Evolutionary conservation across 768 basidiomycete species (phyloP).

Genomic region (Hygrophorus pudorinus): DNA sequence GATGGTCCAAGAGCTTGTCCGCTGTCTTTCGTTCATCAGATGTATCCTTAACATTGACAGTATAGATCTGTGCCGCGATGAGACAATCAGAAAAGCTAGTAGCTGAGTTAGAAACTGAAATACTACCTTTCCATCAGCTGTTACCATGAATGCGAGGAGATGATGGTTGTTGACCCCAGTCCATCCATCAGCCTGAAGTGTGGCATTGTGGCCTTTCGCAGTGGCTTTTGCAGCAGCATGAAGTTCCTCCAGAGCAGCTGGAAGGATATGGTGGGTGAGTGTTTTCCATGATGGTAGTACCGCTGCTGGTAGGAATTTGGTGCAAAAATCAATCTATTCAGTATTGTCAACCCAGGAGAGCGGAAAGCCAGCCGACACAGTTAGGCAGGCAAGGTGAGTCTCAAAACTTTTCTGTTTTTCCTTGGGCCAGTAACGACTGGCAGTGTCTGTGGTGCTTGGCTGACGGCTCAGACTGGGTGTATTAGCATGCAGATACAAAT

Average conservation of each 20-base stretch:
- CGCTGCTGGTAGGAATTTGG: constrained; percentile 22
- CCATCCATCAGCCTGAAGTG: constrained; percentile 19
- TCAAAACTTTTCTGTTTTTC: constrained; percentile 16
- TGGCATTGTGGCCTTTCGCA: constrained; percentile 6
- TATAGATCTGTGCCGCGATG: constrained; percentile 9
- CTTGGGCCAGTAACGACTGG: neutral
- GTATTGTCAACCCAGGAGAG: constrained; percentile 29
- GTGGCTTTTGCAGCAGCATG: neutral
- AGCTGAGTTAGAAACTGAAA: neutral
- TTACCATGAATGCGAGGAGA: constrained; percentile 24
- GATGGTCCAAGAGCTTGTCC: constrained; percentile 12
- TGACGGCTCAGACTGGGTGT: too few relatives aligned
- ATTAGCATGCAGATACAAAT: neutral
- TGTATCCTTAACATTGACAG: constrained; percentile 15
- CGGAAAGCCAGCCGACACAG: constrained; percentile 23
- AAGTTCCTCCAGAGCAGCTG: constrained; percentile 5
- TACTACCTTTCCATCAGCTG: constrained; percentile 8
- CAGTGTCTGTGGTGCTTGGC: neutral
- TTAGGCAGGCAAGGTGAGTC: constrained; percentile 14
- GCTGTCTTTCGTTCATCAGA: constrained; percentile 17
- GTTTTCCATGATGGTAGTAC: constrained; percentile 12
- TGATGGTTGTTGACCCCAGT: constrained; percentile 17
- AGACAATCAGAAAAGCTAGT: constrained; percentile 4
- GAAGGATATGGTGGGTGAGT: constrained; percentile 17
- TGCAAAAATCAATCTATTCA: constrained; percentile 20